Percentiles rank a stretch among this genome's conserved stretches.
These are phyloP conservation scores for Clarireedia hainanense DNA, from an alignment of 2,329 filamentous ascomycete genomes.

Conservation along the genomic window DNA sequence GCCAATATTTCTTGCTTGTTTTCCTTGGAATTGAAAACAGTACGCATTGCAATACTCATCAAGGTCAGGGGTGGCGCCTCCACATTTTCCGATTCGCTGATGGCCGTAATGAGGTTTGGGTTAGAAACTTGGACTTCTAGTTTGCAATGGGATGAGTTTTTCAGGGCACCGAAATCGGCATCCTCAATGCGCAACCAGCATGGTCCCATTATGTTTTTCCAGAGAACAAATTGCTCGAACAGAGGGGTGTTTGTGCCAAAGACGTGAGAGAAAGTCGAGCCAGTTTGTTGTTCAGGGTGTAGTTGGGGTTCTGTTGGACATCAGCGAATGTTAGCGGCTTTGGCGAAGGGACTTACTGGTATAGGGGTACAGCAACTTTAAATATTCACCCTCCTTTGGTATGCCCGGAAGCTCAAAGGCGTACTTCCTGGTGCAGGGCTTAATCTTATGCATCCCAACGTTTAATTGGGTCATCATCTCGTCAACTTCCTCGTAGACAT, in stretches of 20 bases:
- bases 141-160: constrained; percentile 95
- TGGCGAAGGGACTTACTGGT: constrained; percentile 45
- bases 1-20: constrained; percentile 96
- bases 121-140: constrained; percentile 78
- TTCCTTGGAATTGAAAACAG: constrained; percentile 78
- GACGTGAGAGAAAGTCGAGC: constrained; percentile 87
- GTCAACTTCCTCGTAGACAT: constrained; percentile 88
- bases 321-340: constrained; percentile 8
- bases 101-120: constrained; percentile 64
- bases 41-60: constrained; percentile 91
- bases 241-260: constrained; percentile 90
- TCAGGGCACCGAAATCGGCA: constrained; percentile 74
- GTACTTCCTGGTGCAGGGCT: constrained; percentile 82
- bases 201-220: constrained; percentile 98
- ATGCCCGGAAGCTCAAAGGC: constrained; percentile 86
- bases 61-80: constrained; percentile 83
- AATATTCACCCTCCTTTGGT: constrained; percentile 81
- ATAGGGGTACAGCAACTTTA: constrained; percentile 96
- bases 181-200: constrained; percentile 92
- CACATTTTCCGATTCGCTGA: constrained; percentile 71
- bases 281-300: constrained; percentile 55
- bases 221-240: constrained; percentile 96
- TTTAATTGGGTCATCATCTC: constrained; percentile 78
- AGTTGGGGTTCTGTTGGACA: constrained; percentile 51
- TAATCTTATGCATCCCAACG: constrained; percentile 89